Base-by-base conservation (phyloP, 306 rosid species). In the Neltuma alba region DNA sequence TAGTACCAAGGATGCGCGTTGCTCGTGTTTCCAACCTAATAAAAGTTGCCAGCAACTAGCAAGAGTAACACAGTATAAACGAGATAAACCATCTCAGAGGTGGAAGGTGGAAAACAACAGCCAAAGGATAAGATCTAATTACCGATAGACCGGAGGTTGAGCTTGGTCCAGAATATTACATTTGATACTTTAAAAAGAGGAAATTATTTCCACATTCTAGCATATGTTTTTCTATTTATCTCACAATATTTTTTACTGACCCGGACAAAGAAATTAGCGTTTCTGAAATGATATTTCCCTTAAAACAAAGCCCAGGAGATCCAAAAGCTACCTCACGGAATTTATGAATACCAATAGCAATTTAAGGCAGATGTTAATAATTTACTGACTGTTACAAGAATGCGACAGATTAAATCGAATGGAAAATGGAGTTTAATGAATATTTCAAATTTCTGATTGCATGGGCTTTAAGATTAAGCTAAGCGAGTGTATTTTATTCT, bases 1-100 rank as follows among this genome's bases (percentile, higher is more conserved):
- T 80, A 75, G 72, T 34, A 79, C 97, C 98, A 64, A 88, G 48
- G 48, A 88, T 33, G 47, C 89, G 88, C 91, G 91, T 91, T 52
- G 97, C n/a, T 28, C 28, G 66, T 1, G 33, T 28, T 60, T 28
- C 9, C 66, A 60, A n/a, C 66, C 20, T 0, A 60, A 28, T 30
- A 13, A 60, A 60, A 60, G 34, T 28, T 60, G 70, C 77, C 68
- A 67, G 57, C 44, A 55, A 70, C 21, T 73, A 70, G 41, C 64
- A 70, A 27, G 78, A 79, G 75, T n/a, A 33, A 34, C 48, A 62
- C 66, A 65, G 48, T 76, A 77, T 18, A 54, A 54, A 41, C 18
- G 18, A 60, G 18, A 28, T 14, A 27, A 60, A 40, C 21, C 45
- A 67, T 18, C 55, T 37, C 52, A 65, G 40, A 66, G 5, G n/a